Evolutionary conservation across 495 filamentous ascomycete species (phyloP).

Genomic region (Penicillium fimorum): DNA sequence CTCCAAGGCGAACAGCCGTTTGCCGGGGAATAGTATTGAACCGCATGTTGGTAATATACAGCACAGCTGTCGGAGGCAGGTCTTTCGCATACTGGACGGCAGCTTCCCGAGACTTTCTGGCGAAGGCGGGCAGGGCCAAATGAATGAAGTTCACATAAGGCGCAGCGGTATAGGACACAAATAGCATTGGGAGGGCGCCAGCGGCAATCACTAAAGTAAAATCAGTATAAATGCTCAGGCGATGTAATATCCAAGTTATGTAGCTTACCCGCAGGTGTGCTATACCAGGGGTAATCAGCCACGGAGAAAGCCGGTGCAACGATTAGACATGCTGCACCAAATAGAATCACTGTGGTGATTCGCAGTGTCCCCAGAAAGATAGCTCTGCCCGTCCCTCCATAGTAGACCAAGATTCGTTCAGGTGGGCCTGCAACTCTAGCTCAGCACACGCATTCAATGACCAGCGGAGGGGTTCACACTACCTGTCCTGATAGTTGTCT

Average conservation of each 20-base stretch:
- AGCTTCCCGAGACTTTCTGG: conserved; percentile 64
- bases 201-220: conserved; percentile 50
- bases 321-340: conserved; percentile 59
- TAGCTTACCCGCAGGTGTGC: conserved; percentile 46
- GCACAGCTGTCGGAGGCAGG: conserved; percentile 58
- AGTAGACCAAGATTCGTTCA: conserved; percentile 67
- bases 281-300: conserved; percentile 45
- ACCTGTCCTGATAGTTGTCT: conserved; percentile 32
- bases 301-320: conserved; percentile 58
- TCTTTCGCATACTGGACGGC: conserved; percentile 62
- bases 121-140: conserved; percentile 64
- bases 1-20: conserved; percentile 40
- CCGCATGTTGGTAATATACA: conserved; percentile 72
- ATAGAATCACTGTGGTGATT: conserved; percentile 68
- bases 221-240: conserved; percentile 4
- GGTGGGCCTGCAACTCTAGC: conserved; percentile 31
- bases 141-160: conserved; percentile 74
- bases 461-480: no score
- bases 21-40: conserved; percentile 47
- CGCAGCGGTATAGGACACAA: conserved; percentile 60
- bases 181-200: conserved; percentile 64
- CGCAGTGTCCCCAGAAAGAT: conserved; percentile 68
- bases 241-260: not conserved
- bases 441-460: conserved; percentile 14
- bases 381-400: conserved; percentile 64